phyloP scores from a whole-genome alignment of 2,329 filamentous ascomycete genomes.

The Colletotrichum navitas region DNA sequence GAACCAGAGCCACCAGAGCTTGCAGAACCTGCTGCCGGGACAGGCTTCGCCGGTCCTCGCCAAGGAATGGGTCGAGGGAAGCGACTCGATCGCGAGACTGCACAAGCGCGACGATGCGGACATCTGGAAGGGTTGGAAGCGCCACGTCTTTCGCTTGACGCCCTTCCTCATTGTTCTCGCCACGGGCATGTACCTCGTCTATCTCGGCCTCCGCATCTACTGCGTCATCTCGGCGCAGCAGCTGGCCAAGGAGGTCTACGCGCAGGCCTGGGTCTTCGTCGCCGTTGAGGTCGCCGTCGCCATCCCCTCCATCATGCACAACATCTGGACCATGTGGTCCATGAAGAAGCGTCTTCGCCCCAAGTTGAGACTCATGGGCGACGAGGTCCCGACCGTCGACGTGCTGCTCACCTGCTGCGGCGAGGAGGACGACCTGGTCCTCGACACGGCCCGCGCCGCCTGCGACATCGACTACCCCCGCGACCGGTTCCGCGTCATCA shows the following conservation, averaged over 20 bases:
- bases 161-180: slow-evolving; percentile 57
- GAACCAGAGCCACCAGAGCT: slow-evolving; percentile 59
- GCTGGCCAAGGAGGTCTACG: slow-evolving; percentile 54
- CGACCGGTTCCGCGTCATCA: slow-evolving; percentile 65
- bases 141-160: slow-evolving; percentile 54
- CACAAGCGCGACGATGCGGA: slow-evolving; percentile 59
- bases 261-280: slow-evolving; percentile 69
- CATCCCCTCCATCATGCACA: slow-evolving; percentile 68
- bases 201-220: slow-evolving; percentile 64
- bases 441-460: slow-evolving; percentile 69
- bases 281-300: slow-evolving; percentile 66
- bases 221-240: slow-evolving; percentile 67
- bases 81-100: slow-evolving; percentile 53
- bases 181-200: slow-evolving; percentile 59
- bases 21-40: slow-evolving; percentile 55
- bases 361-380: slow-evolving; percentile 63
- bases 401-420: slow-evolving; percentile 70
- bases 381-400: slow-evolving; percentile 66
- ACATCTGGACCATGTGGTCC: slow-evolving; percentile 69
- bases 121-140: slow-evolving; percentile 60
- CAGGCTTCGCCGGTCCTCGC: slow-evolving; percentile 47
- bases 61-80: slow-evolving; percentile 51
- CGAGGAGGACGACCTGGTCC: slow-evolving; percentile 67
- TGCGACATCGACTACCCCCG: slow-evolving; percentile 67
- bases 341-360: slow-evolving; percentile 66